Percentiles rank a stretch among this genome's conserved stretches.
Conservation (phyloP, 805 yeast genomes). For the Komagataella ulmi region DNA sequence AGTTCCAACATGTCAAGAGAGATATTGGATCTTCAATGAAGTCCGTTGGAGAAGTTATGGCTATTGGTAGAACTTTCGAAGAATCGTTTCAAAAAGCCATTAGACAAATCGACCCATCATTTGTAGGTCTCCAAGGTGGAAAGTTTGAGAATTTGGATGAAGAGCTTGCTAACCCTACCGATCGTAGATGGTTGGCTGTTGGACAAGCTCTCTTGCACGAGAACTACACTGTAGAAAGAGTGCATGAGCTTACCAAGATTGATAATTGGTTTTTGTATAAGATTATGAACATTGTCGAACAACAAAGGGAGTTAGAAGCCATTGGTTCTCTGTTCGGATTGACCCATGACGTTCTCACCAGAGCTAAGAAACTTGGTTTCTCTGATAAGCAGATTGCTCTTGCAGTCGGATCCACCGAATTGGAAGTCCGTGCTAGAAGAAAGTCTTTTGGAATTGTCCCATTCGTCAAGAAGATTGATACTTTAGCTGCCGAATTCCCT, state of each 20-base stretch:
- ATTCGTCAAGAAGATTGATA: conserved; percentile 92
- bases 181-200: conserved; percentile 95
- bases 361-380: conserved; percentile 90
- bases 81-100: conserved; percentile 97
- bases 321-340: conserved; percentile 45
- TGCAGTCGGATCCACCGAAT: conserved; percentile 61
- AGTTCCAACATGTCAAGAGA: conserved; percentile 90
- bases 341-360: conserved; percentile 53
- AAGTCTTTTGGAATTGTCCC: conserved; percentile 73
- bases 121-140: conserved; percentile 84
- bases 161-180: conserved; percentile 76
- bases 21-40: conserved; percentile 94
- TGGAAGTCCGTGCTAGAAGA: conserved; percentile 73
- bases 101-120: conserved; percentile 89
- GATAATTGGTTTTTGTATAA: conserved; percentile 94
- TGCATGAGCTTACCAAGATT: conserved; percentile 84
- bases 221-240: conserved; percentile 80
- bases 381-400: conserved; percentile 87
- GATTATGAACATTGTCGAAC: conserved; percentile 81
- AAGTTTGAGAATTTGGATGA: conserved; percentile 65
- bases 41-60: conserved; percentile 99
- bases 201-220: conserved; percentile 94
- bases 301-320: conserved; percentile 69
- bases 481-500: conserved; percentile 98
- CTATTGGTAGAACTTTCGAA: conserved; percentile 95